phyloP scores from a whole-genome alignment of 768 basidiomycete species.

The Xerocomellus amylosporus region DNA sequence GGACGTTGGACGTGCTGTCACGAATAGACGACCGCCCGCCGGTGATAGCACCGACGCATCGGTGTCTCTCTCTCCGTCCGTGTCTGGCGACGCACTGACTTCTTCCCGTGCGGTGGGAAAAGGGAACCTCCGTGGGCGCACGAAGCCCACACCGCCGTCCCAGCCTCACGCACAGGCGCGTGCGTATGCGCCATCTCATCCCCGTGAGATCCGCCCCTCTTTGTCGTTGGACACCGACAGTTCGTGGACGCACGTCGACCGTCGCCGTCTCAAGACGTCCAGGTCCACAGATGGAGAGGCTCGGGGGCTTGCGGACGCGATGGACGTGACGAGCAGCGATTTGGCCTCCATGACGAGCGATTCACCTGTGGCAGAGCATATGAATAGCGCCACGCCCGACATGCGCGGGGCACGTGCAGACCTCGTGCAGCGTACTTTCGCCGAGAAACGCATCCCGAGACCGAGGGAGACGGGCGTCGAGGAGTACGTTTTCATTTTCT shows the following conservation, averaged over 20 bases:
- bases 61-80: background rate
- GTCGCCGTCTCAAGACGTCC: constrained; percentile 28
- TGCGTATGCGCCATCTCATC: constrained; percentile 4
- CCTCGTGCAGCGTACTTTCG: constrained; percentile 44
- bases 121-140: constrained; percentile 1
- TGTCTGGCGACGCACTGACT: background rate
- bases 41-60: constrained; percentile 22
- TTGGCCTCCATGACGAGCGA: constrained; percentile 50
- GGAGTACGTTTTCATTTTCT: constrained; percentile 47
- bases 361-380: constrained; percentile 36
- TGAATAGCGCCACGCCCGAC: constrained; percentile 33
- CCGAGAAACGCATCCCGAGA: constrained; percentile 64
- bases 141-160: constrained; percentile 6
- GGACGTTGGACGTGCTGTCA: background rate
- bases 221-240: constrained; percentile 48
- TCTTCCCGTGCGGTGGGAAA: background rate
- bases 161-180: constrained; percentile 24
- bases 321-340: constrained; percentile 46
- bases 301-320: constrained; percentile 22
- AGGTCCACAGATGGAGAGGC: constrained; percentile 6
- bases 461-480: constrained; percentile 65
- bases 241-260: constrained; percentile 72
- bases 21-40: background rate
- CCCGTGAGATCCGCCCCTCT: constrained; percentile 15
- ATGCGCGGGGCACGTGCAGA: constrained; percentile 25